phyloP scores from a whole-genome alignment of 768 basidiomycete species.

The Lentinus brumalis region DNA sequence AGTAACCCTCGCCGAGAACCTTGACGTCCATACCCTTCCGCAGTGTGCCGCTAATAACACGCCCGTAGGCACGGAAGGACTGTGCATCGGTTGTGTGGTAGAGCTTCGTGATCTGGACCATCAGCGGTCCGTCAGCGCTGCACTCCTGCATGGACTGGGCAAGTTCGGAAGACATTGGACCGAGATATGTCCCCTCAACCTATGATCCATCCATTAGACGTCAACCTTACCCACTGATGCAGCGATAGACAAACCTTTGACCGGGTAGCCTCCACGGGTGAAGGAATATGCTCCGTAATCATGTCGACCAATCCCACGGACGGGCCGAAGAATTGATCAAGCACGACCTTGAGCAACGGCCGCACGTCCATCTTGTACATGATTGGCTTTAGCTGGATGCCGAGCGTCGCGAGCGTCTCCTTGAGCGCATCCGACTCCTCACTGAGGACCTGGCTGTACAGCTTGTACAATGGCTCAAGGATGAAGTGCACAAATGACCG shows the following conservation, averaged over 20 bases:
- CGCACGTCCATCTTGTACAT: slow-evolving; percentile 99
- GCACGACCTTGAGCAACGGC: slow-evolving; percentile 88
- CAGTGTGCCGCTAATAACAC: slow-evolving; percentile 91
- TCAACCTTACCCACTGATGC: no score
- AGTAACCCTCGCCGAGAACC: slow-evolving; percentile 97
- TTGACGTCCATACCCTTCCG: slow-evolving; percentile 83
- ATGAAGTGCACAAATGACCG: slow-evolving; percentile 96
- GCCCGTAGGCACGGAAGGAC: slow-evolving; percentile 94
- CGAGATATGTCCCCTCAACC: slow-evolving; percentile 86
- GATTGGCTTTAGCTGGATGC: slow-evolving; percentile 85
- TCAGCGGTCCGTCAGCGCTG: slow-evolving; percentile 81
- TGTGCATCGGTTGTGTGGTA: slow-evolving; percentile 97
- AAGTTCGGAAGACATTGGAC: slow-evolving; percentile 80
- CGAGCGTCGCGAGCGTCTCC: slow-evolving; percentile 72
- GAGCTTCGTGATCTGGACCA: slow-evolving; percentile 92
- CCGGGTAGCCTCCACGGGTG: slow-evolving; percentile 60
- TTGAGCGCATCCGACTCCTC: slow-evolving; percentile 90
- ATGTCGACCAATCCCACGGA: slow-evolving; percentile 91
- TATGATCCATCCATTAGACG: slow-evolving; percentile 30
- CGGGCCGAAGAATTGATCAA: slow-evolving; percentile 95
- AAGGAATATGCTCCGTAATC: slow-evolving; percentile 87
- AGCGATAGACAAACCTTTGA: slow-evolving; percentile 49
- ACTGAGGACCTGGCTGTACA: slow-evolving; percentile 93
- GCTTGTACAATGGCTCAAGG: slow-evolving; percentile 93
- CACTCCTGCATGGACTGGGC: slow-evolving; percentile 82